These are phyloP conservation scores for Brassica incana DNA, from an alignment of 345 rosid genomes.

Conservation along the genomic window DNA sequence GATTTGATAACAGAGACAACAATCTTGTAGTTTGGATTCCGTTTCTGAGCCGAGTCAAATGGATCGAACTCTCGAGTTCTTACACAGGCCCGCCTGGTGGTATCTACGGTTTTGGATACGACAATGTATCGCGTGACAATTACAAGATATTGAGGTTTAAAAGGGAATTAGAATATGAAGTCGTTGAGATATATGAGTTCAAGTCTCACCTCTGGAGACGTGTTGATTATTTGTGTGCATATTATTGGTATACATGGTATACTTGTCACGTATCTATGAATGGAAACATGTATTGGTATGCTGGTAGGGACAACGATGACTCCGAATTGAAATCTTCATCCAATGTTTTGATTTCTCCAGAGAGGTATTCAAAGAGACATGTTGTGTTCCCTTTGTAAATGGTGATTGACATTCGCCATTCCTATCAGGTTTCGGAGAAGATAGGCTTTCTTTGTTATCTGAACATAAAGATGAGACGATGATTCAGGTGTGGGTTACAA, in stretches of 20 bases:
- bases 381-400: background rate
- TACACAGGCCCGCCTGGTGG: background rate
- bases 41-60: background rate
- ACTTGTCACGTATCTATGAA: background rate
- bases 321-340: background rate
- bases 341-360: background rate
- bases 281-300: background rate
- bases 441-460: background rate
- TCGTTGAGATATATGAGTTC: background rate
- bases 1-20: background rate
- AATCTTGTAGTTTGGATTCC: background rate
- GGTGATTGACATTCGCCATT: background rate
- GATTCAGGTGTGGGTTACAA: background rate
- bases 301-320: background rate
- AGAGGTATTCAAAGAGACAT: background rate
- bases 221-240: background rate
- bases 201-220: constrained; percentile 1
- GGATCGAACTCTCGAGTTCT: background rate
- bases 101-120: background rate
- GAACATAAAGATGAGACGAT: background rate
- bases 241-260: too few species aligned
- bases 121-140: background rate
- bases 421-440: background rate
- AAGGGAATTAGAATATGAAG: background rate
- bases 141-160: background rate